These are phyloP conservation scores for Benincasa hispida DNA, from an alignment of 306 rosid genomes.

Conservation along the genomic window DNA sequence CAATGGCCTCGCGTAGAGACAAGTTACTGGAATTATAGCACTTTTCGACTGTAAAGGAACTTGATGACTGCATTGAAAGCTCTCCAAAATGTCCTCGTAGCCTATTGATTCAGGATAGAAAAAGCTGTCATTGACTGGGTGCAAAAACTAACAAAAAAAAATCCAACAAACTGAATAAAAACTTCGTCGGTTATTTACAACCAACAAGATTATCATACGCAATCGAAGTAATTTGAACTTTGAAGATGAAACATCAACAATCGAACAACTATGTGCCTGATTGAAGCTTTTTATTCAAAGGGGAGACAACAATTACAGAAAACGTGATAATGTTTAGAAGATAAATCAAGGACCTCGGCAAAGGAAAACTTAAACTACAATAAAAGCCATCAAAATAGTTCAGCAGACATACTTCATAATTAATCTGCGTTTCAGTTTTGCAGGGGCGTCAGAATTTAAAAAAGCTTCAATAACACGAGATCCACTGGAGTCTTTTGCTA, in stretches of 20 bases:
- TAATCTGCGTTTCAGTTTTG: constrained; percentile 57
- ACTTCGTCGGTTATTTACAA: background rate
- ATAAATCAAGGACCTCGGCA: background rate
- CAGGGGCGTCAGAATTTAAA: constrained; percentile 58
- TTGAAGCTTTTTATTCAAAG: background rate
- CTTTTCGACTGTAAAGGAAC: constrained; percentile 74
- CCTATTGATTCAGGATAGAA: constrained; percentile 34
- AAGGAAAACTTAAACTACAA: background rate
- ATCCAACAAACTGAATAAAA: background rate
- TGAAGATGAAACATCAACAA: background rate
- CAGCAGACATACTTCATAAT: constrained; percentile 40
- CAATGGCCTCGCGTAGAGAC: constrained; percentile 67
- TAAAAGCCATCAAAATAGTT: constrained; percentile 16
- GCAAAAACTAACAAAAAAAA: background rate
- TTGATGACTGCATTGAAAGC: constrained; percentile 49
- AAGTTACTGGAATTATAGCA: constrained; percentile 56
- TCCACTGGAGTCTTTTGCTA: constrained; percentile 53
- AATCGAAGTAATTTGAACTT: background rate
- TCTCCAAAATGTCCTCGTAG: constrained; percentile 70
- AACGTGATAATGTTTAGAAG: background rate
- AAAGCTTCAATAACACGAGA: constrained; percentile 82
- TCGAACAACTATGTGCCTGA: background rate
- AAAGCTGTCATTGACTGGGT: background rate
- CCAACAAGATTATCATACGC: background rate
- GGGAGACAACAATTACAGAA: background rate